Base-by-base conservation (phyloP, 192 early-diverging fungal genomes). In the Coemansia guatemalensis region DNA sequence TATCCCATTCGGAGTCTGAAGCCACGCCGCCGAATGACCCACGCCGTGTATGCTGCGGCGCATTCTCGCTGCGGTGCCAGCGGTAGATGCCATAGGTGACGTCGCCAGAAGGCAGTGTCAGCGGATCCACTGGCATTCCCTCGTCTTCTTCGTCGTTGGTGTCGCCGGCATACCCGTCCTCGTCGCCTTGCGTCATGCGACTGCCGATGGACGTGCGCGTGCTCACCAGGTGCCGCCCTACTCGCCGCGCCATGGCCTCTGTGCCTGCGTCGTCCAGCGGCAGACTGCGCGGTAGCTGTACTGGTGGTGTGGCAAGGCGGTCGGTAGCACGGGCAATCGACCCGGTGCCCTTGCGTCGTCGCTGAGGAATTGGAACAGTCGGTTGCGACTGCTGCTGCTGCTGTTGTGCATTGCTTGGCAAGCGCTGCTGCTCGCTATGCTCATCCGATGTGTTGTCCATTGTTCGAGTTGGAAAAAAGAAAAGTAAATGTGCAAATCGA, bases 1-100 rank as follows among this genome's bases (percentile, higher is more conserved):
- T 55, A 24, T 51, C 71, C 71, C 77, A 74, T 50, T 80, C 77
- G 1, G 71, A 62, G 47, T 73, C 77, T 3, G 77, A 80, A 39
- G 69, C 53, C 49, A 55, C 54, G 35, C 64, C 77, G 33, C 61
- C 64, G 41, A 64, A 80, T 53, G 77, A 80, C 25, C 77, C 68
- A 20, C 68, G 64, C 2, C 76, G 49, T 22, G 21, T 53, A 4
- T 24, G 27, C 6, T 27, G 35, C 27, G 27, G 26, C 12, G 23
- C 12, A 24, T 33, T 64, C 54, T 22, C 21, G 22, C 30, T 26
- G 3, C 48, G 83, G 14, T 87, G 82, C 91, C 92, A 94, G 64
- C 92, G 89, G 79, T 96, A 96, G 54, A 96, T 87, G 60, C 91
- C 89, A 30, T 89, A 85, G 4, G 92, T 93, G 60, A 88, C 85